Percentiles rank a stretch among this genome's conserved stretches.
phyloP scores from a whole-genome alignment of 2,329 filamentous ascomycete genomes.

The Diaporthe capsici region DNA sequence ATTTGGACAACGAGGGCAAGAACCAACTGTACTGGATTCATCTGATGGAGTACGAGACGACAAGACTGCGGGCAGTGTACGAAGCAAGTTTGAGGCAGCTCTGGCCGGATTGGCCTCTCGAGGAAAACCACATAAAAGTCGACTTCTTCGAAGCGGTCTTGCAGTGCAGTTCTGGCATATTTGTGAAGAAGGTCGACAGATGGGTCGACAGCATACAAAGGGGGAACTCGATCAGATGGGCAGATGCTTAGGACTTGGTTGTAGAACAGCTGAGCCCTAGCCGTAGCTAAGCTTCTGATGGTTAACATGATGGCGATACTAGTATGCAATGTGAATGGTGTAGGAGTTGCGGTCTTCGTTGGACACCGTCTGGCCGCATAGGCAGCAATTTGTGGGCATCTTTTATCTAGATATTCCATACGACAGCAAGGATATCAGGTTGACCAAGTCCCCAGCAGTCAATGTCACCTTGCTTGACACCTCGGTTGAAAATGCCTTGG shows the following conservation, averaged over 20 bases:
- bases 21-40: slow-evolving; percentile 57
- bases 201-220: slow-evolving; percentile 46
- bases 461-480: too few relatives aligned
- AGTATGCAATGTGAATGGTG: too few relatives aligned
- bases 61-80: slow-evolving; percentile 54
- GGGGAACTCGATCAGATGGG: slow-evolving; percentile 38
- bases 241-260: background rate
- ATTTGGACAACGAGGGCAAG: slow-evolving; percentile 56
- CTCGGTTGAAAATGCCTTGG: too few relatives aligned
- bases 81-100: slow-evolving; percentile 49
- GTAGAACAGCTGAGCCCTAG: background rate
- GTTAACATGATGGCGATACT: too few relatives aligned
- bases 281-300: too few relatives aligned
- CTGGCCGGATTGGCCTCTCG: slow-evolving; percentile 51
- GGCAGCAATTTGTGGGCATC: too few relatives aligned
- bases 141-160: slow-evolving; percentile 50
- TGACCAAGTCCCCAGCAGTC: too few relatives aligned
- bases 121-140: slow-evolving; percentile 47
- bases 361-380: too few relatives aligned
- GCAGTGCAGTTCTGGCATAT: slow-evolving; percentile 45
- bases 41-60: slow-evolving; percentile 57
- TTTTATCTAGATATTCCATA: too few relatives aligned
- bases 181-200: slow-evolving; percentile 44
- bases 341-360: too few relatives aligned
- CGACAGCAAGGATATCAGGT: too few relatives aligned